Evolutionary conservation across 768 basidiomycete species (phyloP).

Genomic region (Termitomyces sp.): DNA sequence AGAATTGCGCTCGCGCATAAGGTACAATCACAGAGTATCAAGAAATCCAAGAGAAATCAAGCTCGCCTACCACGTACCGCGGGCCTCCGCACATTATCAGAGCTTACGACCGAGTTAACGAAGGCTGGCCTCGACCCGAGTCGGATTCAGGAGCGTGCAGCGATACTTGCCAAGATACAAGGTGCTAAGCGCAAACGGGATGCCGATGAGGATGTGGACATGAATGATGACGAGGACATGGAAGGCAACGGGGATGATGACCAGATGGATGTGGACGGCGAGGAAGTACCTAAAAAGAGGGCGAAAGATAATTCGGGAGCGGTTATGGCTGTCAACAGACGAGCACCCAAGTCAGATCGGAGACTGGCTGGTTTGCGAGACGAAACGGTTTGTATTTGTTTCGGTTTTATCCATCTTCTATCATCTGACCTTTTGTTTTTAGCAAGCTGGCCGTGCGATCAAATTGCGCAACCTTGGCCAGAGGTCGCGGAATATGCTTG

Average conservation of each 20-base stretch:
- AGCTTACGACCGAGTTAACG: conserved; percentile 80
- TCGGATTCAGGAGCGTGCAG: conserved; percentile 85
- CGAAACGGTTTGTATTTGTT: conserved; percentile 48
- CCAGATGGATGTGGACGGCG: conserved; percentile 49
- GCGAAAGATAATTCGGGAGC: conserved; percentile 60
- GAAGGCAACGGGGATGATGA: conserved; percentile 41
- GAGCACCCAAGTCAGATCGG: conserved; percentile 69
- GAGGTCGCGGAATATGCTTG: conserved; percentile 81
- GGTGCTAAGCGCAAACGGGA: conserved; percentile 73
- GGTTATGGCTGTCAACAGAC: conserved; percentile 44
- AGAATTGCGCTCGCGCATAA: conserved; percentile 59
- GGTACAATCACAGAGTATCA: conserved; percentile 70
- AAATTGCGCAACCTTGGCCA: conserved; percentile 86
- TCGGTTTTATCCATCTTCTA: background rate
- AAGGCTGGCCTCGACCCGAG: conserved; percentile 88
- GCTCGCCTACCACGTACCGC: conserved; percentile 77
- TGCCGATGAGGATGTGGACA: conserved; percentile 52
- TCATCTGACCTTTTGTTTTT: conserved; percentile 11
- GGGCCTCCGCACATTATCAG: conserved; percentile 63
- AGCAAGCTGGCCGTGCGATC: conserved; percentile 81
- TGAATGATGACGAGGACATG: conserved; percentile 46
- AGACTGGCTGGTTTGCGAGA: conserved; percentile 79
- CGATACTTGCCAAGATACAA: conserved; percentile 71
- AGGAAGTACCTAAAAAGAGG: conserved; percentile 54
- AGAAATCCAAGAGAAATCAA: conserved; percentile 87